Base-by-base conservation (phyloP, 495 filamentous ascomycete species). In the Mytilinidion resinicola region DNA sequence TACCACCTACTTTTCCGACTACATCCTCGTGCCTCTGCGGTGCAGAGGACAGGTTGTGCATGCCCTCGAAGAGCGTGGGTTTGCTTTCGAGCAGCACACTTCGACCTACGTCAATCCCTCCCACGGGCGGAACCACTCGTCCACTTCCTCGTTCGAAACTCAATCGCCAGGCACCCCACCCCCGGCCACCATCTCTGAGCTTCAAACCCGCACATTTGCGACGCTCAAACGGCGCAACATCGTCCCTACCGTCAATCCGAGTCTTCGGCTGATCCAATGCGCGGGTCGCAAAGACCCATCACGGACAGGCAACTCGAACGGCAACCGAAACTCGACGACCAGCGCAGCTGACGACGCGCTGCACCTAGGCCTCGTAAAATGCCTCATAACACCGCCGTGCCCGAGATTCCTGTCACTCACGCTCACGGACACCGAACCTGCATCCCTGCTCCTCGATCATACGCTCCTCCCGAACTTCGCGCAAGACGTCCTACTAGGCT, bases 1-100 rank as follows among this genome's bases (percentile, higher is more conserved):
- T 67, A 95, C 92, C 0, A 97, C 93, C 20, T 98, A 98, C 71
- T 96, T 95, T 69, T 89, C 89, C 11, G 93, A 98, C 72, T 98
- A 95, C 74, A 95, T 98, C 62, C 78, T 98, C 15, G 90, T 97
- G 4, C 93, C 93, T 4, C 73, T 78, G 39, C 86, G 85, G 62
- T 82, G 83, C 69, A 84, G 87, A 39, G 70, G 75, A 9, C 82
- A 80, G 37, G 92, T 97, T 43, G 83, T 91, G 41, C 77, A 81
- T 49, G 84, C 88, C 0, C 81, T 97, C 12, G 82, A 92, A 57
- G 82, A 81, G 14, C 82, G 85, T 30, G 91, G 91, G 30, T 97
- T 97, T 73, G 80, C 83, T 60, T 92, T 96, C 61, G 85, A 92
- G 65, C 81, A 86, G 55, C 77, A 85, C 52, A 82, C 80, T 1